Percentiles rank a stretch among this genome's conserved stretches.
These are phyloP conservation scores for Nissolia schottii DNA, from an alignment of 306 rosid species.

Conservation along the genomic window DNA sequence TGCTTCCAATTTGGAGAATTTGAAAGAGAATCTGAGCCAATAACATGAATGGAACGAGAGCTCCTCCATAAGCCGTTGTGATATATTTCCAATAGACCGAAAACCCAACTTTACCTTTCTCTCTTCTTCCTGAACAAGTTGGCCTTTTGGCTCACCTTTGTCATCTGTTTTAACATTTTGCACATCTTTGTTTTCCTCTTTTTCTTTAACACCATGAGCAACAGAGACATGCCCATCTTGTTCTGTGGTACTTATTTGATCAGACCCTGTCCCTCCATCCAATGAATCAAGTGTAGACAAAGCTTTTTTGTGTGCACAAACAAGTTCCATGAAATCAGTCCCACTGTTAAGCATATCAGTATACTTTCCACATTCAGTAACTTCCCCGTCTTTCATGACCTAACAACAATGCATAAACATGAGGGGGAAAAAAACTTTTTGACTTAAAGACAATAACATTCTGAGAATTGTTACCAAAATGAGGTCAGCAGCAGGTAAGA, in stretches of 20 bases:
- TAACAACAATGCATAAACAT: constrained; percentile 14
- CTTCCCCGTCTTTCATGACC: constrained; percentile 86
- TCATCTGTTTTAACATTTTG: constrained; percentile 38
- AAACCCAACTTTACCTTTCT: constrained; percentile 74
- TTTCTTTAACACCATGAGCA: constrained; percentile 24
- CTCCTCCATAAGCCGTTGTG: constrained; percentile 72
- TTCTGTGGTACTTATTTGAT: constrained; percentile 15
- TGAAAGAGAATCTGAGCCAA: constrained; percentile 63
- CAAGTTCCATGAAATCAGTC: constrained; percentile 76
- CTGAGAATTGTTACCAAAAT: constrained; percentile 46
- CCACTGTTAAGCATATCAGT: constrained; percentile 55
- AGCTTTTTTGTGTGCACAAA: constrained; percentile 80
- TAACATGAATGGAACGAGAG: constrained; percentile 74
- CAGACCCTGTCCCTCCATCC: constrained; percentile 27
- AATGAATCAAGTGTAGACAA: constrained; percentile 55
- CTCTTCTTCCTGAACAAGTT: constrained; percentile 93
- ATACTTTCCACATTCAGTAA: constrained; percentile 74
- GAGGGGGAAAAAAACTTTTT: not conserved
- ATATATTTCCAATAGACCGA: constrained; percentile 70
- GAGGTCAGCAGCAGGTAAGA: constrained; percentile 74
- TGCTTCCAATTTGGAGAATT: constrained; percentile 80
- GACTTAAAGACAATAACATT: not conserved
- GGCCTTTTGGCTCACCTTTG: constrained; percentile 42
- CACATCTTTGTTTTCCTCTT: constrained; percentile 28
- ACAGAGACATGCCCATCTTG: constrained; percentile 23